Evolutionary conservation across 2,329 filamentous ascomycete species (phyloP).

Genomic region (Trichoderma atroviride): DNA sequence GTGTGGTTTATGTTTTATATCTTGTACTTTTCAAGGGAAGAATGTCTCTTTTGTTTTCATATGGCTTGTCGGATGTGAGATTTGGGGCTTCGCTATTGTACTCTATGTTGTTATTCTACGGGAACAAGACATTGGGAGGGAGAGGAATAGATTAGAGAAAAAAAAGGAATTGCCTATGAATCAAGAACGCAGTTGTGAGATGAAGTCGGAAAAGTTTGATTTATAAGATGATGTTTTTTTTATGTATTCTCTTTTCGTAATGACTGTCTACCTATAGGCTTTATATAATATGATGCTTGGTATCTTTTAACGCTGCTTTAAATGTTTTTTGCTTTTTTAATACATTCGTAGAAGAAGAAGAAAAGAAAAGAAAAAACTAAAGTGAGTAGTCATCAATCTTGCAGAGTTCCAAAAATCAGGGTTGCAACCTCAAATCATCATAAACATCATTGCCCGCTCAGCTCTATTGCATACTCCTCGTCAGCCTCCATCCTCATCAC

Average conservation of each 20-base stretch:
- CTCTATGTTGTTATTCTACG: background rate
- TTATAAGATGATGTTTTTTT: background rate
- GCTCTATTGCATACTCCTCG: constrained; percentile 49
- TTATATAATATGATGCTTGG: background rate
- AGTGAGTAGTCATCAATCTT: background rate
- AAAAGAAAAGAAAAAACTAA: background rate
- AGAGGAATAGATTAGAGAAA: background rate
- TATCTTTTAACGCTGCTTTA: background rate
- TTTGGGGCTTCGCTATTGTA: background rate
- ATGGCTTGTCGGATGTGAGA: background rate
- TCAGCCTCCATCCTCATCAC: constrained; percentile 49
- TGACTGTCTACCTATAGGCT: background rate
- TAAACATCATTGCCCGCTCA: constrained; percentile 31
- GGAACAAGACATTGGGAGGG: background rate
- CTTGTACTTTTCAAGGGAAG: background rate
- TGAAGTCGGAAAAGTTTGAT: background rate
- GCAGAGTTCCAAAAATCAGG: background rate
- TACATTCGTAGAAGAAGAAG: background rate
- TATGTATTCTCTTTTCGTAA: background rate
- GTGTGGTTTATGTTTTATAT: background rate
- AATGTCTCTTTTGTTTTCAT: background rate
- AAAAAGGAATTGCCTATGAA: constrained; percentile 12
- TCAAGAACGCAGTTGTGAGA: background rate
- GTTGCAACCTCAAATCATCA: background rate
- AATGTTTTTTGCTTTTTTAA: background rate